These are phyloP conservation scores for Grammothele lineata DNA, from an alignment of 768 basidiomycete species.

Conservation along the genomic window DNA sequence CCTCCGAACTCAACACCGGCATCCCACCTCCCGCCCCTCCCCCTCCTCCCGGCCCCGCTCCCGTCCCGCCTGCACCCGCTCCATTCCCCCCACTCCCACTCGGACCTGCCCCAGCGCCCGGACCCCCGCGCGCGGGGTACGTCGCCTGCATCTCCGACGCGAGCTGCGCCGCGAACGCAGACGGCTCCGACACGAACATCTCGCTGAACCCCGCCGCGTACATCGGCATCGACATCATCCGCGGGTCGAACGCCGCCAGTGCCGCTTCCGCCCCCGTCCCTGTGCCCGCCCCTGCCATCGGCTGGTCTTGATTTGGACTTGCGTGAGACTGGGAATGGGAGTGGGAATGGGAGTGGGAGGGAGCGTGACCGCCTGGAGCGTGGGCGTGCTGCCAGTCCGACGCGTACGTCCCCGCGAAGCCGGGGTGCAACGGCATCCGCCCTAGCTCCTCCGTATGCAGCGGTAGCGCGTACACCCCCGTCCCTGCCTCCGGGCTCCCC, in stretches of 20 bases:
- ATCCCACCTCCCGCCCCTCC: not conserved
- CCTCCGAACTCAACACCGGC: conserved; percentile 5
- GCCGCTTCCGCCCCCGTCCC: not conserved
- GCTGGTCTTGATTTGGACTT: not conserved
- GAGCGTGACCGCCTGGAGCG: no score
- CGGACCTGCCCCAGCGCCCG: not conserved
- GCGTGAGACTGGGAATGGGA: not conserved
- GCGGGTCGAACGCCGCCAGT: conserved; percentile 8
- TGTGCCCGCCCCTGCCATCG: not conserved
- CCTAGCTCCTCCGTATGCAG: conserved; percentile 57
- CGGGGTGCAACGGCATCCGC: conserved; percentile 42
- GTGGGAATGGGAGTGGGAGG: not conserved
- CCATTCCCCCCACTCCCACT: not conserved
- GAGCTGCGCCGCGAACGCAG: not conserved
- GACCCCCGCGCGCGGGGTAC: not conserved
- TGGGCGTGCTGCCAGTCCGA: not conserved
- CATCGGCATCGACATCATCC: conserved; percentile 18
- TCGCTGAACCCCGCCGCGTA: conserved; percentile 23
- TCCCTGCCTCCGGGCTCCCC: not conserved
- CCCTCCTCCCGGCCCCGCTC: not conserved
- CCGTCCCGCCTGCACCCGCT: not conserved
- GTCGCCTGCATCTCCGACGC: conserved; percentile 4
- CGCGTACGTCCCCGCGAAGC: conserved; percentile 5
- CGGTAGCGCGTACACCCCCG: conserved; percentile 37
- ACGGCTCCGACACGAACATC: conserved; percentile 16